Base-by-base conservation (phyloP, 371 early-diverging fungal genomes). In the Mucor piriformis region DNA sequence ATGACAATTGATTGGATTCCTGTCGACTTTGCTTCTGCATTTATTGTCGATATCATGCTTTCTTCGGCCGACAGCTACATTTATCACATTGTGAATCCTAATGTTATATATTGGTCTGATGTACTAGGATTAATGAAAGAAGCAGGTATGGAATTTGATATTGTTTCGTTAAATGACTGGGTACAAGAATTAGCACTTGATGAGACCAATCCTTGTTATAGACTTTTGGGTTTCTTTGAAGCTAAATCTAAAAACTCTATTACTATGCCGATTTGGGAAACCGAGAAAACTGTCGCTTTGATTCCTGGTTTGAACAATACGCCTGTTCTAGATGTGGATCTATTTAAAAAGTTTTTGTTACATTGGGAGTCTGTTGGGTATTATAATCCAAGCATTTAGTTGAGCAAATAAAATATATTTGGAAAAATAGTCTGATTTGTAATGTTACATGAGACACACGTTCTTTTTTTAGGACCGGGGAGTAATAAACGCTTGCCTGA, bases 1-100 rank as follows among this genome's bases (percentile, higher is more conserved):
- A 56, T 21, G 3, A 15, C 23, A 10, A 58, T 78, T 25, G 75
- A 78, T 50, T 78, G 78, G 78, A 54, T 72, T 10, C 63, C 73
- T 13, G 70, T 74, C 2, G 69, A 77, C 44, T 55, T 50, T 47
- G 73, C 75, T n/a, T 60, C 71, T 2, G 24, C 51, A 2, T 32
- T 57, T n/a, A 74, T 78, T 44, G 42, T 46, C 0, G 69, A 74
- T 18, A 70, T 74, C 5, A 69, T 78, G 69, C 33, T 70, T 32
- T 43, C n/a, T 8, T 8, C 42, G 6, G 21, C 20, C 2, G 1
- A 2, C 13, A n/a, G 24, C 1, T 29, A 10, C 15, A 27, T 67
- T 3, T 72, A 54, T 40, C 72, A 75, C 37, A 69, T 75, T 51
- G 72, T 75, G 1, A 75, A 67, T 27, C 68, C 76, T 3, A 53